Evolutionary conservation across 2,329 filamentous ascomycete species (phyloP).

Genomic region (Camillea tinctor): DNA sequence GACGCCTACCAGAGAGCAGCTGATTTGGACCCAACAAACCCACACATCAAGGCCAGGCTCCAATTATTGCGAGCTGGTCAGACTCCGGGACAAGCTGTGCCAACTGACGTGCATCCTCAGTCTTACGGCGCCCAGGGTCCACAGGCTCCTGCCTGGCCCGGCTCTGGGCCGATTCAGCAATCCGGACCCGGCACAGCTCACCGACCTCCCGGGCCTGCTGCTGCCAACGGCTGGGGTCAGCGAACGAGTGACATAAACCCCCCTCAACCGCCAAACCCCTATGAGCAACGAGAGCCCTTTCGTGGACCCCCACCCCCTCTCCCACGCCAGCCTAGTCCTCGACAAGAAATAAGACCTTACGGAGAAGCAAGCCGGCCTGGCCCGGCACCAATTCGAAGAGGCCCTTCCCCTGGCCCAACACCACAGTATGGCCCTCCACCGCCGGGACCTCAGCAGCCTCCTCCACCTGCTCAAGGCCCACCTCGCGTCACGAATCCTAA

Average conservation of each 20-base stretch:
- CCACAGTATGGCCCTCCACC: conserved; percentile 56
- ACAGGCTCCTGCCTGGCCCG: conserved; percentile 86
- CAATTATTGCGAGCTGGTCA: conserved; percentile 84
- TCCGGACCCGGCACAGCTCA: conserved; percentile 53
- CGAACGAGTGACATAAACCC: conserved; percentile 79
- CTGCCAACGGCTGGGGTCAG: conserved; percentile 54
- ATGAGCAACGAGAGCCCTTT: conserved; percentile 74
- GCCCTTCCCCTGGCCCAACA: conserved; percentile 52
- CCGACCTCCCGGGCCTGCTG: conserved; percentile 57
- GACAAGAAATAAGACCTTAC: conserved; percentile 71
- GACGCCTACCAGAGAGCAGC: conserved; percentile 94
- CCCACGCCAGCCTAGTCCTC: conserved; percentile 72
- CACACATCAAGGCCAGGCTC: conserved; percentile 92
- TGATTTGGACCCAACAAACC: conserved; percentile 88
- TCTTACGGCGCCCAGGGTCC: conserved; percentile 86
- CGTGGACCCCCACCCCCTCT: conserved; percentile 66
- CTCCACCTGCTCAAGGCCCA: conserved; percentile 46
- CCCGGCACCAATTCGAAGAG: conserved; percentile 49
- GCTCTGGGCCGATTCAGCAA: conserved; percentile 60
- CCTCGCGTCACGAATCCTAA: conserved; percentile 41
- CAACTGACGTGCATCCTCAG: conserved; percentile 93
- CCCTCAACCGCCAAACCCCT: conserved; percentile 76
- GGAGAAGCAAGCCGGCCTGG: conserved; percentile 61
- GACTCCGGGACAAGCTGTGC: conserved; percentile 74
- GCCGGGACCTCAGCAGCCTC: conserved; percentile 42